Evolutionary conservation across 2,329 filamentous ascomycete species (phyloP).

Genomic region (Fusarium buxicola): DNA sequence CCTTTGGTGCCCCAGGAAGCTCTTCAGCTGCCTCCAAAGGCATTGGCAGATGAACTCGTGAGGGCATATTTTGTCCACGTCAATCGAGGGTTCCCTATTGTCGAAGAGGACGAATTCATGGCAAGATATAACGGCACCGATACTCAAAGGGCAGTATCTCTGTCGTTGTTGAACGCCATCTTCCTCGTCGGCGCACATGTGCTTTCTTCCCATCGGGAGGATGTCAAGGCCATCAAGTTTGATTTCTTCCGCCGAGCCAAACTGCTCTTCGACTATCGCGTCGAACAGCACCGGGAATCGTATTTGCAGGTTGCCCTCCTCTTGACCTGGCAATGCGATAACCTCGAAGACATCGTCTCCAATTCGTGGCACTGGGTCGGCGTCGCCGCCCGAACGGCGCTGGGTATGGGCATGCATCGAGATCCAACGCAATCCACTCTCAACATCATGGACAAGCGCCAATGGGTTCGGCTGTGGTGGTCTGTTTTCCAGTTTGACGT

Average conservation of each 20-base stretch:
- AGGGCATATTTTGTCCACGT: slow-evolving; percentile 62
- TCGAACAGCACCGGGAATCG: slow-evolving; percentile 64
- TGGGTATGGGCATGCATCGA: slow-evolving; percentile 65
- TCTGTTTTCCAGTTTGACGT: slow-evolving; percentile 55
- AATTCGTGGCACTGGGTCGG: slow-evolving; percentile 67
- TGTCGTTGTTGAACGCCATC: slow-evolving; percentile 63
- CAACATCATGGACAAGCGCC: slow-evolving; percentile 48
- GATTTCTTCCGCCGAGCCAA: slow-evolving; percentile 65
- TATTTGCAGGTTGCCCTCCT: slow-evolving; percentile 66
- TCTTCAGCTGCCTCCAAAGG: slow-evolving; percentile 60
- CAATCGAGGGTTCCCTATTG: slow-evolving; percentile 63
- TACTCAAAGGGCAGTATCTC: slow-evolving; percentile 56
- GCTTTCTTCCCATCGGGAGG: slow-evolving; percentile 53
- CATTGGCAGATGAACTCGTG: slow-evolving; percentile 61
- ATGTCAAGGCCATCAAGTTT: slow-evolving; percentile 55
- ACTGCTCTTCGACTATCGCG: slow-evolving; percentile 63
- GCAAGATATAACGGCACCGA: slow-evolving; percentile 60
- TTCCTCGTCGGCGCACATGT: slow-evolving; percentile 65
- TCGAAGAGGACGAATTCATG: slow-evolving; percentile 65
- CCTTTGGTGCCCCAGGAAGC: slow-evolving; percentile 58
- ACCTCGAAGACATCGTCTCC: slow-evolving; percentile 65
- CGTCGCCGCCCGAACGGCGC: slow-evolving; percentile 62
- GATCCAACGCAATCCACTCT: slow-evolving; percentile 48
- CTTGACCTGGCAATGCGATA: slow-evolving; percentile 66
- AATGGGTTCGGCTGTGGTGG: slow-evolving; percentile 56